Base-by-base conservation (phyloP, 805 yeast species). In the Yarrowia bubula region DNA sequence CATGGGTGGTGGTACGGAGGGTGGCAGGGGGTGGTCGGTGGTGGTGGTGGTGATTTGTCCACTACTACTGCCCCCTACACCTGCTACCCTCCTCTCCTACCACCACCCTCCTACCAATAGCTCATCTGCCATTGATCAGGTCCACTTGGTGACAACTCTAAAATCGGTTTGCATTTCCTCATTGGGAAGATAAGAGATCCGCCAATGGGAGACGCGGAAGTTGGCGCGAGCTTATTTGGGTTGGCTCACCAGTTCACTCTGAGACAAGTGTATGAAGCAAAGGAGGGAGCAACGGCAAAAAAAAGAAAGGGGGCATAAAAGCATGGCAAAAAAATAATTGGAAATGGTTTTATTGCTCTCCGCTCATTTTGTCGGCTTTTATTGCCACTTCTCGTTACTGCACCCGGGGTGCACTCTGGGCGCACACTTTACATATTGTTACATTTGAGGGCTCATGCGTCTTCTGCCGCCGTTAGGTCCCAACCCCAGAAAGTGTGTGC, bases 391-490 rank as follows among this genome's bases (percentile, higher is more conserved):
- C n/a, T n/a, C n/a, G 28, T 22, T 22, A 22, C 28, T 22, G 28
- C 28, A 22, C 28, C 3, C 28, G 3, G n/a, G n/a, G 28, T 22
- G 28, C 28, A 22, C 28, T 3, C 28, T 22, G 28, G 28, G 28
- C 28, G 57, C 60, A 39, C 60, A 3, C 13, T 15, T 55, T 55
- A 55, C 61, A 55, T 55, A 41, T 55, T 41, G 61, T 55, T 55
- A 55, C 61, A 55, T 53, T 37, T 51, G 35, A 1, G 39, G 41
- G n/a, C 44, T 51, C 43, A 38, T 22, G 44, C 37, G 43, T 32
- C 15, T 41, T 2, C 4, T 41, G 18, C 15, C 28, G 48, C 37
- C 51, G 8, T n/a, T 31, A 18, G 7, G 32, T 39, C 60, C 60
- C 43, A 51, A 51, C 47, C 47, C 47, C 61, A 39, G 61, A 55